Base-by-base conservation (phyloP, 371 early-diverging fungal genomes). In the Fennellomyces sp. region DNA sequence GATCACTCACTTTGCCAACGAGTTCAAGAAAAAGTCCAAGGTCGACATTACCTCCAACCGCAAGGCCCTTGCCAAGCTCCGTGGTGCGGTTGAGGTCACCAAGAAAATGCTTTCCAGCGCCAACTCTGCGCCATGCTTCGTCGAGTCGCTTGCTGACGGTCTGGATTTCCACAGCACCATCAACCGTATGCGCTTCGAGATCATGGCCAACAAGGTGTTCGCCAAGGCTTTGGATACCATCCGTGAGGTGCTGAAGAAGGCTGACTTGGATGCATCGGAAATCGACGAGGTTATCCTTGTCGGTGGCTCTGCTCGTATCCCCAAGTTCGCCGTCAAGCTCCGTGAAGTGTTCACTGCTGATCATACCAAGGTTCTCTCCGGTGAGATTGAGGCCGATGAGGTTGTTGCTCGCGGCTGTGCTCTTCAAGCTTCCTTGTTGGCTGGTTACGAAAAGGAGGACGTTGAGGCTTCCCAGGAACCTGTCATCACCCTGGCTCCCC, bases 361-460 rank as follows among this genome's bases (percentile, higher is more conserved):
- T 69, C 78, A 88, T 49, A 91, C 95, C 69, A 81, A 87, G 71
- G 77, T 95, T 63, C 85, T 91, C 60, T 68, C 72, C 25, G 47
- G 48, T 26, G 64, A 55, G 25, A 17, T 61, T 6, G 91, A 91
- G 70, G 88, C 97, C 50, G 99, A 99, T 75, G 99, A 99, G 79
- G 94, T 96, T 54, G 94, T 99, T 63, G 94, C 99, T 26, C 90
- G 92, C 75, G 99, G 99, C 60, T 99, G 99, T 78, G 99, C 99
- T 35, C 92, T 95, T 62, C 99, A 98, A 84, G 97, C 91, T 28
- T 78, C 87, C 26, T 76, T 91, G 60, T 72, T 91, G 47, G 75
- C 82, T 56, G 81, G 76, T 56, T 80, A 82, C 52, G 84, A 82
- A 53, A 75, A 81, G 64, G 82, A 85, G 69, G 81, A 80, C 41